Conservation (phyloP, 768 basidiomycete genomes). For the Lentinus tigrinus region DNA sequence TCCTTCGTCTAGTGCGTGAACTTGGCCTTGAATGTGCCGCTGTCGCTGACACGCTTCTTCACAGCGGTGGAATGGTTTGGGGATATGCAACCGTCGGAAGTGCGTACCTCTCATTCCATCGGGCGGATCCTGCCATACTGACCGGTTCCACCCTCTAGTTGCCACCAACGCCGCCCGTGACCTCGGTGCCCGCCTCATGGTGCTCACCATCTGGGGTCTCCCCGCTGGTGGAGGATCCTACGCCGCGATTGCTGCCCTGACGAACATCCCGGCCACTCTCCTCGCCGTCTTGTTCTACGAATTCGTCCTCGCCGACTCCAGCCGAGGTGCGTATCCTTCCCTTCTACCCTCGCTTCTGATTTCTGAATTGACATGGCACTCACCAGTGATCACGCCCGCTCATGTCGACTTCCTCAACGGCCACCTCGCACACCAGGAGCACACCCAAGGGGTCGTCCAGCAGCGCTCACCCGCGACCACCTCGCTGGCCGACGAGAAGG, state of each 20-base stretch:
- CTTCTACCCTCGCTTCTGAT: neutral
- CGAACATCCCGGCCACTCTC: slow-evolving; percentile 63
- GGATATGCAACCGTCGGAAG: slow-evolving; percentile 52
- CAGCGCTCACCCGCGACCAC: neutral
- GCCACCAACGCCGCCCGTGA: slow-evolving; percentile 69
- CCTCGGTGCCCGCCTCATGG: slow-evolving; percentile 59
- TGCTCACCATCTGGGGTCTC: slow-evolving; percentile 59
- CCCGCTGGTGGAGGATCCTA: slow-evolving; percentile 53
- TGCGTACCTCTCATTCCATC: slow-evolving; percentile 2
- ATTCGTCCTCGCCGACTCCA: slow-evolving; percentile 54
- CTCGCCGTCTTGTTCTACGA: slow-evolving; percentile 55
- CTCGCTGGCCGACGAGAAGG: slow-evolving; percentile 10
- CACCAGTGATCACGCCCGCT: slow-evolving; percentile 22
- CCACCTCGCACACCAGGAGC: slow-evolving; percentile 25
- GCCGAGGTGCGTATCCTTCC: slow-evolving; percentile 45
- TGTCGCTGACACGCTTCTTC: neutral
- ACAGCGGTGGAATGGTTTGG: slow-evolving; percentile 58
- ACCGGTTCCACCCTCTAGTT: slow-evolving; percentile 25
- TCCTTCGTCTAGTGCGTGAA: slow-evolving; percentile 55
- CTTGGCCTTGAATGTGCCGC: neutral
- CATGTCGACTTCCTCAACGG: slow-evolving; percentile 20
- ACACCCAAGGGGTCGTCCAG: slow-evolving; percentile 14
- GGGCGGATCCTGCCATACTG: neutral
- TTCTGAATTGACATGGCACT: neutral
- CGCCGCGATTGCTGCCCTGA: slow-evolving; percentile 61